Base-by-base conservation (phyloP, 2,329 filamentous ascomycete genomes). In the Botrytis paeoniae region DNA sequence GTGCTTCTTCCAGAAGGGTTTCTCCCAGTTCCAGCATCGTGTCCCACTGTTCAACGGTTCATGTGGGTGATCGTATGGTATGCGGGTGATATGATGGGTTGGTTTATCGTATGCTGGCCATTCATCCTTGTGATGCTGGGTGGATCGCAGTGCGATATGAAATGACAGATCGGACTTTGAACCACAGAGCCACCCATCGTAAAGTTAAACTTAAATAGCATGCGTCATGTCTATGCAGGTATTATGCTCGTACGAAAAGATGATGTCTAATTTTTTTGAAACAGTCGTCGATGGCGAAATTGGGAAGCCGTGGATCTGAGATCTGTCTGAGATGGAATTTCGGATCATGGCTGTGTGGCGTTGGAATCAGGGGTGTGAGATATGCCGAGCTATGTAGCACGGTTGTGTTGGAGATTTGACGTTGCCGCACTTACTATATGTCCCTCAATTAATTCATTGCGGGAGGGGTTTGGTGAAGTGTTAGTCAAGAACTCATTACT, bases 1-100 rank as follows among this genome's bases (percentile, higher is more conserved):
- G 51, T 22, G 18, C 16, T 57, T 54, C 18, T 54, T 68, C 45
- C 37, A 66, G 64, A 66, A 66, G 25, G 14, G 32, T 54, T 39
- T 35, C 64, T 29, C 45, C 32, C 29, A 48, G 64, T 54, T 32
- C 64, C 32, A 66, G 45, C 37, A 35, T 66, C 37, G 37, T 54
- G 64, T 54, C 45, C 45, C 64, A 54, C 48, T 57, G 45, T 68
- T 68, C 25, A 41, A 54, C 45, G 51, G 64, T 68, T 41, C 45
- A 54, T 68, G 64, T 57, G 64, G 35, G 48, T 57, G 48, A 68
- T 68, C 64, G 64, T 66, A 66, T 51, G 45, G 45, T 66, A 54
- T 68, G 64, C 45, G 45, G n/a, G 43, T 54, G 64, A 63, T 63
- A 29, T 63, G 63, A 35, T 48, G 45, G 39, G 29, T 65, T 39